Base-by-base conservation (phyloP, 2,329 filamentous ascomycete species). In the Penicillium sp. region DNA sequence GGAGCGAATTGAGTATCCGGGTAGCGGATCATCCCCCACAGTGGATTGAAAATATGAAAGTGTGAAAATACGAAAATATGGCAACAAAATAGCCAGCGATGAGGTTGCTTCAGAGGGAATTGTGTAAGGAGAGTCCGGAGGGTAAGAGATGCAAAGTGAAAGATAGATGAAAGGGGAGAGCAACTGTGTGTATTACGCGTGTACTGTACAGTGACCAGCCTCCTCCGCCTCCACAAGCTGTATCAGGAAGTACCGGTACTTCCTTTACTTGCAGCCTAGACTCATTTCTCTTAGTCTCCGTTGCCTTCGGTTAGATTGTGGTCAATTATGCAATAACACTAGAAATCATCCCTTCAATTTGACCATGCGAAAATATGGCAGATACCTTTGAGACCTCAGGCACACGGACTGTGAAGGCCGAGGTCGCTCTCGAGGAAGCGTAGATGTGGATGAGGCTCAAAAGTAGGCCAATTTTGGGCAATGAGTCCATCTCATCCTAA, bases 11-110 rank as follows among this genome's bases (percentile, higher is more conserved):
- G 52, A 63, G 56, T 57, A 57, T 58, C 47, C 53, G 63, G 60
- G 48, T 59, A 56, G 61, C 58, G 52, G 62, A 61, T 58, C 62
- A 62, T 64, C 56, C 57, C 62, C 62, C 43, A 54, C 31, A 36
- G 48, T 52, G 21, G 46, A 39, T 31, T 24, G 31, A 34, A 34
- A 3, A n/a, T 39, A 48, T 22, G 14, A 6, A 43, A 18, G 18
- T 18, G 18, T 18, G 18, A 18, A 40, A 46, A 49, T 14, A 22
- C 18, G 24, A 45, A 46, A 24, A 47, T 27, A 40, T 48, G 44
- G 22, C 27, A 36, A 45, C 18, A 46, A 48, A 2, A 18, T 18
- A 18, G 18, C 18, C 18, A 18, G 18, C 18, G 18, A 18, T 18
- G 18, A 18, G 18, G 18, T 18, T 39, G 49, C 18, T 14, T 8